Evolutionary conservation across 805 yeast species (phyloP).

Genomic region (Cyberlindnera sargentensis): DNA sequence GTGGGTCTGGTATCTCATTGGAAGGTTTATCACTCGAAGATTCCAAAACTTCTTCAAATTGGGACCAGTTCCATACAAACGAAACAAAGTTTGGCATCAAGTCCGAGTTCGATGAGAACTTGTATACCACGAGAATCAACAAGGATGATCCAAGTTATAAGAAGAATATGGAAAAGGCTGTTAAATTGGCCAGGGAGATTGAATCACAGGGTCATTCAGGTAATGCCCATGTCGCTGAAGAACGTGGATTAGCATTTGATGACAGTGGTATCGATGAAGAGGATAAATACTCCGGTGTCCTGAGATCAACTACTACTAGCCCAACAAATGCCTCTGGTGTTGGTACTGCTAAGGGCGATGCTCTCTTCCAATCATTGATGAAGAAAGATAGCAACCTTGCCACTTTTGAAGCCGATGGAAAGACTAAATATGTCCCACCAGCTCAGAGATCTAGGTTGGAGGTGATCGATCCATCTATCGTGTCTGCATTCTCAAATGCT

Average conservation of each 20-base stretch:
- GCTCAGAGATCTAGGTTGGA: slow-evolving; percentile 42
- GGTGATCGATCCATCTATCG: slow-evolving; percentile 57
- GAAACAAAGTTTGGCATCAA: slow-evolving; percentile 82
- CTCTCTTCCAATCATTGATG: slow-evolving; percentile 22
- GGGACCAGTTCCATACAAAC: slow-evolving; percentile 97
- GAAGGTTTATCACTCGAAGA: slow-evolving; percentile 32
- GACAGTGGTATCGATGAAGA: slow-evolving; percentile 92
- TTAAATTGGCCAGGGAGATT: slow-evolving; percentile 74
- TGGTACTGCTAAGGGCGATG: slow-evolving; percentile 17
- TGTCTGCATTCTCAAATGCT: slow-evolving; percentile 37
- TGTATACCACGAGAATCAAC: slow-evolving; percentile 77
- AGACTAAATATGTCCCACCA: slow-evolving; percentile 43
- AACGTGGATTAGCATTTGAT: slow-evolving; percentile 71
- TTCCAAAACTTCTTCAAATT: slow-evolving; percentile 28
- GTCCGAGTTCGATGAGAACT: slow-evolving; percentile 73
- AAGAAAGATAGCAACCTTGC: slow-evolving; percentile 32
- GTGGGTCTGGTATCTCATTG: slow-evolving; percentile 9
- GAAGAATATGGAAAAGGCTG: slow-evolving; percentile 63
- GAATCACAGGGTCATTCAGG: slow-evolving; percentile 57
- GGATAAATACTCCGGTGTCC: slow-evolving; percentile 90
- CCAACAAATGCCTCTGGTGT: background rate
- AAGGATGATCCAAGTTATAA: slow-evolving; percentile 67
- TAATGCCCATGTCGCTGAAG: slow-evolving; percentile 84
- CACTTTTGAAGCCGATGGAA: slow-evolving; percentile 32
- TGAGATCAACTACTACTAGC: slow-evolving; percentile 5